Conservation (phyloP, 441 rosid genomes). For the Populus hybrid region DNA sequence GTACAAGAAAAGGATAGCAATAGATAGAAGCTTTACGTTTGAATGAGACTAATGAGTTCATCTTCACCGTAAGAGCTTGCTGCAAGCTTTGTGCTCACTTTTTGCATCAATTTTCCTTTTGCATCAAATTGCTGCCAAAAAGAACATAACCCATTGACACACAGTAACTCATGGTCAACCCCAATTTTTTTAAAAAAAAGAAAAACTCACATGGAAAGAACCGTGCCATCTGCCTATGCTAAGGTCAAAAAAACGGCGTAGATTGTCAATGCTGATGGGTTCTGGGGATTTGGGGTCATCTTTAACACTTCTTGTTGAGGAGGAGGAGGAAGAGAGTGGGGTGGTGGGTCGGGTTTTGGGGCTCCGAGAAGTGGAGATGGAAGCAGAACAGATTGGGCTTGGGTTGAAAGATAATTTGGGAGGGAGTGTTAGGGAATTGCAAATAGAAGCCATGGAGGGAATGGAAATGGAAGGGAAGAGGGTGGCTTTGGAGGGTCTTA, state of each 20-base stretch:
- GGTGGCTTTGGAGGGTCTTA: neutral
- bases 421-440: slow-evolving; percentile 16
- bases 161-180: neutral
- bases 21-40: slow-evolving; percentile 54
- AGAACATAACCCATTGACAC: neutral
- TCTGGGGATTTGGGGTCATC: slow-evolving; percentile 36
- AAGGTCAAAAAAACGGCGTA: slow-evolving; percentile 61
- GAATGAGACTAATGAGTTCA: slow-evolving; percentile 81
- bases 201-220: slow-evolving; percentile 56
- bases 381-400: slow-evolving; percentile 1
- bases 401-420: slow-evolving; percentile 13
- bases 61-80: slow-evolving; percentile 82
- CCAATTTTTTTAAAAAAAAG: neutral
- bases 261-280: slow-evolving; percentile 64
- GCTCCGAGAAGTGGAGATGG: slow-evolving; percentile 23
- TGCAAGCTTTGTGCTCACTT: slow-evolving; percentile 63
- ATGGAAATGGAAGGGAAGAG: neutral
- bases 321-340: slow-evolving; percentile 11
- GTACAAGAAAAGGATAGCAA: neutral
- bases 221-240: slow-evolving; percentile 83
- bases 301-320: slow-evolving; percentile 22
- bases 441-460: slow-evolving; percentile 28
- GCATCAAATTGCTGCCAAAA: slow-evolving; percentile 80
- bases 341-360: slow-evolving; percentile 24
- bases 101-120: slow-evolving; percentile 62